Percentiles rank a stretch among this genome's conserved stretches.
These are phyloP conservation scores for Novymonas esmeraldas DNA, from an alignment of 208 protist species.

Conservation along the genomic window DNA sequence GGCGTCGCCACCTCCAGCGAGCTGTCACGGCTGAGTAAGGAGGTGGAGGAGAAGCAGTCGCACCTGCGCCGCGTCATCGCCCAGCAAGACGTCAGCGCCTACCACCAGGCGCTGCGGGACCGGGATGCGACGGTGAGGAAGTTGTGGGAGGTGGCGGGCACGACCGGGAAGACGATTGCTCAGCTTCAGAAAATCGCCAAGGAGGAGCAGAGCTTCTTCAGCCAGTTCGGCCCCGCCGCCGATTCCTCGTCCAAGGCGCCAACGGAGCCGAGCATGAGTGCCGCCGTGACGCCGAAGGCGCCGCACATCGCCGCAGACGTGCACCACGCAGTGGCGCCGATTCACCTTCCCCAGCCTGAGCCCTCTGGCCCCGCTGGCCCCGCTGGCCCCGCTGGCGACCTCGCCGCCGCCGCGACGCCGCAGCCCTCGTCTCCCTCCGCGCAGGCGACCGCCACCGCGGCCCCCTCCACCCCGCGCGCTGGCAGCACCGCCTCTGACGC, in stretches of 20 bases:
- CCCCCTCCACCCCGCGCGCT: not conserved
- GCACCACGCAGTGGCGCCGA: too few relatives aligned
- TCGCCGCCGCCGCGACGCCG: too few relatives aligned
- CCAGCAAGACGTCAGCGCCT: conserved; percentile 38
- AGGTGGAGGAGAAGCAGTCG: conserved; percentile 46
- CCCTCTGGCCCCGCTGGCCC: too few relatives aligned
- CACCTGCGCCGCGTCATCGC: conserved; percentile 43
- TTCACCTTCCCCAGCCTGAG: too few relatives aligned
- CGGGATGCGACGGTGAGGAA: conserved; percentile 44
- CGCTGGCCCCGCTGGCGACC: too few relatives aligned
- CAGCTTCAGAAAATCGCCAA: conserved; percentile 47
- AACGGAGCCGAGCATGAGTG: not conserved
- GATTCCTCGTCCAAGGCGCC: not conserved
- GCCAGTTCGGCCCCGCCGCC: conserved; percentile 24
- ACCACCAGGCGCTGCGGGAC: conserved; percentile 36
- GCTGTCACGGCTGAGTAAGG: conserved; percentile 36
- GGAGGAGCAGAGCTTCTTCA: conserved; percentile 49
- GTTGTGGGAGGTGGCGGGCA: conserved; percentile 45
- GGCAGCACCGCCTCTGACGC: not conserved
- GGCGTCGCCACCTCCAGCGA: conserved; percentile 40
- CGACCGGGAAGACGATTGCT: conserved; percentile 38
- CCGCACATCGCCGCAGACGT: not conserved
- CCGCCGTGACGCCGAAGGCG: not conserved
- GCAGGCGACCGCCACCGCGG: not conserved
- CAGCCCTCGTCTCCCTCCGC: too few relatives aligned